Evolutionary conservation across 371 early-diverging fungal genomes (phyloP).

Genomic region (Mucor piriformis): DNA sequence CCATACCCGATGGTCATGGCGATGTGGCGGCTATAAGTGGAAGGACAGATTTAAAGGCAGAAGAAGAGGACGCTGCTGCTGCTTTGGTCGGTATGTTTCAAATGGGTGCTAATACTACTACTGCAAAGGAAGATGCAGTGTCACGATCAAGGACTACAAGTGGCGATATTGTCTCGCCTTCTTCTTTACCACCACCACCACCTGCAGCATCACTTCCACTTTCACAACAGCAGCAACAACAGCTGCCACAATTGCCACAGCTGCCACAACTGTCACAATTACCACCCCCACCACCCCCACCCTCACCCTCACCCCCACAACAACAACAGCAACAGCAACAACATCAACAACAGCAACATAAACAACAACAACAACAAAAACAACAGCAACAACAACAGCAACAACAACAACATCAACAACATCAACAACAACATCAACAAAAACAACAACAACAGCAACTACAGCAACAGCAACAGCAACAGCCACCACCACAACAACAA

Average conservation of each 20-base stretch:
- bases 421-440: too few species aligned
- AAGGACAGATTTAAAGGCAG: constrained; percentile 44
- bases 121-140: constrained; percentile 11
- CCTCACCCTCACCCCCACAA: too few species aligned
- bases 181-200: background rate
- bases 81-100: constrained; percentile 53
- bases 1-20: background rate
- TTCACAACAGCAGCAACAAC: background rate
- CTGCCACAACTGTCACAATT: too few species aligned
- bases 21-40: constrained; percentile 20
- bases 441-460: too few species aligned
- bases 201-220: background rate
- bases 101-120: constrained; percentile 36
- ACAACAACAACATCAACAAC: background rate
- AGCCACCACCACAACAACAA: too few species aligned
- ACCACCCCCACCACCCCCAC: background rate
- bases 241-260: background rate
- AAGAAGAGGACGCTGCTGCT: constrained; percentile 59
- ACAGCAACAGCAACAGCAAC: too few species aligned
- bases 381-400: background rate
- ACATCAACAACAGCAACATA: background rate
- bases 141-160: constrained; percentile 23
- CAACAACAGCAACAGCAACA: background rate
- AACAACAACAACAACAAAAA: background rate
- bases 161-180: background rate